Conservation (phyloP, 1,284 basidiomycete species). For the Trichosporon asahii region DNA sequence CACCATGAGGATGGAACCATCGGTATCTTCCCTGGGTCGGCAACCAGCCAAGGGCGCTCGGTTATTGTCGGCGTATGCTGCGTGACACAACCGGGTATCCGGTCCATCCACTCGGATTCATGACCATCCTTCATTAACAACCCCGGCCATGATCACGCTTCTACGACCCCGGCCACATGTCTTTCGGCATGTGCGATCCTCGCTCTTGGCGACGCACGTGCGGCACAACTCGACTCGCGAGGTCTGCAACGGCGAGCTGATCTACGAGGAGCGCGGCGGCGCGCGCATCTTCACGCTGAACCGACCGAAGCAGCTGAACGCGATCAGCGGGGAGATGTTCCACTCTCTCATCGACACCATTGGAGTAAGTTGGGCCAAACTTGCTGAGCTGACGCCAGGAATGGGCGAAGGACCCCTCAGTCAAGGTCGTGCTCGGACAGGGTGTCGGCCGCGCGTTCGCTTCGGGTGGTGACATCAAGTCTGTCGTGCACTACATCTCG, state of each 20-base stretch:
- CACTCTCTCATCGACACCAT: constrained; percentile 59
- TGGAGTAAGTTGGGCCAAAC: not conserved
- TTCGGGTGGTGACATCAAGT: constrained; percentile 19
- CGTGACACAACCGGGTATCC: not conserved
- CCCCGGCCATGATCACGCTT: not conserved
- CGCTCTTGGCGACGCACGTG: not conserved
- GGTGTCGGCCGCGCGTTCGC: constrained; percentile 18
- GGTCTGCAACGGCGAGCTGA: not conserved
- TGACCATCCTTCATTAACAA: not conserved
- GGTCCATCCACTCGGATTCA: not conserved
- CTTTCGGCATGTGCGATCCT: not conserved
- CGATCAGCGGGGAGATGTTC: constrained; percentile 80
- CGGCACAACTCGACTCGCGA: not conserved
- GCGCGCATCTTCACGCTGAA: constrained; percentile 54
- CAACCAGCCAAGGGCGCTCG: not conserved
- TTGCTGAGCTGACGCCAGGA: constrained; percentile 59
- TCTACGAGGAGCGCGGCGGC: constrained; percentile 7
- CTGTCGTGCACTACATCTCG: not conserved
- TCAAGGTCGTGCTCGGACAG: constrained; percentile 13
- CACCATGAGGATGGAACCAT: not conserved
- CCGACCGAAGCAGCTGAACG: constrained; percentile 77
- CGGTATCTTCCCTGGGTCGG: not conserved
- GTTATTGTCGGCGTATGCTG: not conserved
- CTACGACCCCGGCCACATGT: not conserved
- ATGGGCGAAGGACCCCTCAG: constrained; percentile 19